phyloP scores from a whole-genome alignment of 306 rosid genomes.

The Echinosophora koreensis region DNA sequence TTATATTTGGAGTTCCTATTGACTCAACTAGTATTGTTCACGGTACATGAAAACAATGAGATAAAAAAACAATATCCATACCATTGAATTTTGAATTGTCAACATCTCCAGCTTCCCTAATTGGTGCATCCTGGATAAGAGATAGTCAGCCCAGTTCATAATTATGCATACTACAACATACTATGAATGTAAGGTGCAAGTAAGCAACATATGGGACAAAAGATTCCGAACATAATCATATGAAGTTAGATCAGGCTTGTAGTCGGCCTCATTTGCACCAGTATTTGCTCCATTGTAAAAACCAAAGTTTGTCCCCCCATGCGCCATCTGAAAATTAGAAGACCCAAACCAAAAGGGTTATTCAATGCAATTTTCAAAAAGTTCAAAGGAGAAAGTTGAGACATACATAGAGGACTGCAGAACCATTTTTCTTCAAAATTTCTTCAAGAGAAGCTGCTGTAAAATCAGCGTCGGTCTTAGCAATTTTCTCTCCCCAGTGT shows the following conservation, averaged over 20 bases:
- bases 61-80: constrained; percentile 37
- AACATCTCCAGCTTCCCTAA: constrained; percentile 87
- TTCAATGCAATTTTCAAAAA: constrained; percentile 32
- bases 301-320: constrained; percentile 97
- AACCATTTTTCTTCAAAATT: constrained; percentile 83
- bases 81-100: constrained; percentile 85
- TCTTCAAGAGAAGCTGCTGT: constrained; percentile 77
- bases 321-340: constrained; percentile 77
- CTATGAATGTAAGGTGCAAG: constrained; percentile 7
- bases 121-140: constrained; percentile 89
- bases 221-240: constrained; percentile 82
- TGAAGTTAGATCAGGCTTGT: constrained; percentile 90
- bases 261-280: constrained; percentile 68
- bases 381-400: constrained; percentile 33
- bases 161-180: constrained; percentile 25
- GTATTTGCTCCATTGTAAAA: constrained; percentile 93
- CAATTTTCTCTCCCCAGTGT: constrained; percentile 91
- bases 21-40: constrained; percentile 27
- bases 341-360: constrained; percentile 37
- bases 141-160: constrained; percentile 33
- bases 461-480: constrained; percentile 72
- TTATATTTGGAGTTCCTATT: constrained; percentile 18
- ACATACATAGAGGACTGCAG: constrained; percentile 88
- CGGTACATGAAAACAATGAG: constrained; percentile 7
- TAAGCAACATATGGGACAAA: constrained; percentile 32